Conservation (phyloP, 306 rosid species). For the Sesbania bispinosa region DNA sequence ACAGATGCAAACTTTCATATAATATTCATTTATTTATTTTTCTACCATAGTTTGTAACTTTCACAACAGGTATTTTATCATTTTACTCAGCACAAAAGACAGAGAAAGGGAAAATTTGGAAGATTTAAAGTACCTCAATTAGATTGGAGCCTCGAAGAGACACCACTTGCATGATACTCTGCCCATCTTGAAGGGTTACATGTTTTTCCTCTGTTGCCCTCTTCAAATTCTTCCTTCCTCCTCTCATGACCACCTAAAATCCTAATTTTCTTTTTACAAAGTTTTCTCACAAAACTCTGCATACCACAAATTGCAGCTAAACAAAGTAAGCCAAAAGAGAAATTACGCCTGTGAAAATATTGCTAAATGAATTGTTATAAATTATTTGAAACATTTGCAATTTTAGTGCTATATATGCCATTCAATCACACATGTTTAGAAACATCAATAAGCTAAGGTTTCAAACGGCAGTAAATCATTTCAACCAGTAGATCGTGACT, state of each 20-base stretch:
- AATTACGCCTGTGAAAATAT: neutral
- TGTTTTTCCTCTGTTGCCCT: constrained; percentile 56
- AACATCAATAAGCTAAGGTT: neutral
- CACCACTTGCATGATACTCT: constrained; percentile 65
- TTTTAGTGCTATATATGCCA: neutral
- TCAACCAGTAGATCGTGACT: neutral
- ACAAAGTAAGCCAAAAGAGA: too few relatives aligned
- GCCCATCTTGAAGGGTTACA: constrained; percentile 54
- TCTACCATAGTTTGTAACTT: neutral
- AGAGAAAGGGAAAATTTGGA: neutral
- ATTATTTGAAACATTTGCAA: neutral
- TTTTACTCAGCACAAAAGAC: neutral
- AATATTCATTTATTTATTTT: neutral
- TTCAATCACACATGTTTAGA: neutral
- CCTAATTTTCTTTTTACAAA: constrained; percentile 2
- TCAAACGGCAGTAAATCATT: neutral
- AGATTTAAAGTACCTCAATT: constrained; percentile 53
- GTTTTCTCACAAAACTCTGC: neutral
- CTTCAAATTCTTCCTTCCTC: constrained; percentile 89
- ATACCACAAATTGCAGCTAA: neutral
- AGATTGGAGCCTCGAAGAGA: constrained; percentile 83
- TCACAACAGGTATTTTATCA: neutral
- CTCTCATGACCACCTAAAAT: constrained; percentile 48
- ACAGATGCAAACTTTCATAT: neutral
- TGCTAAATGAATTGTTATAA: neutral